Percentiles rank a stretch among this genome's conserved stretches.
phyloP scores from a whole-genome alignment of 495 filamentous ascomycete species.

The Durotheca rogersii region DNA sequence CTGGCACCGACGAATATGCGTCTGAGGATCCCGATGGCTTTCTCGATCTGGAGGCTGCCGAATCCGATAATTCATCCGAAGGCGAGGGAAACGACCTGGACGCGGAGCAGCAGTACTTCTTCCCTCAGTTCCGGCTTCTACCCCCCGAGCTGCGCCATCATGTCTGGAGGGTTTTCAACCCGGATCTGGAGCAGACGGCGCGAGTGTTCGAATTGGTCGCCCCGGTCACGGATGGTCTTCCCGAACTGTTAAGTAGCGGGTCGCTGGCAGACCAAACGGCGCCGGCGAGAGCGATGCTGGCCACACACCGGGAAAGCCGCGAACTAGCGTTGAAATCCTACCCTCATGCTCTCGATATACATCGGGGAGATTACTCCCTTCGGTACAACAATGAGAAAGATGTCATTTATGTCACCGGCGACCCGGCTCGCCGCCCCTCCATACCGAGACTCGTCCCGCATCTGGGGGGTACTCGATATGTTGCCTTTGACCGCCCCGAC shows the following conservation, averaged over 20 bases:
- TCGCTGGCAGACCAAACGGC: constrained; percentile 34
- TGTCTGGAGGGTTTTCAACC: constrained; percentile 46
- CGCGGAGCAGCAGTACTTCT: constrained; percentile 12
- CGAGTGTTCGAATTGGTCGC: constrained; percentile 29
- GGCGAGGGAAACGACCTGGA: constrained; percentile 6
- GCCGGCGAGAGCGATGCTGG: constrained; percentile 33
- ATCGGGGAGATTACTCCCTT: constrained; percentile 10
- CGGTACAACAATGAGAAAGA: constrained; percentile 40
- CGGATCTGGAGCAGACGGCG: constrained; percentile 32
- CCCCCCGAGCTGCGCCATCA: constrained; percentile 42
- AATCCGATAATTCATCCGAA: constrained; percentile 18
- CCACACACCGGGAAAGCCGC: constrained; percentile 40
- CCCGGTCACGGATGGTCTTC: background rate
- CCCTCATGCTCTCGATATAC: constrained; percentile 36
- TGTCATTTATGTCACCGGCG: constrained; percentile 23
- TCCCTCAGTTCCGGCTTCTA: constrained; percentile 42
- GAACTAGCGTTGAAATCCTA: constrained; percentile 32
- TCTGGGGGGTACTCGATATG: background rate
- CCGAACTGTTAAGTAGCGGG: constrained; percentile 12
- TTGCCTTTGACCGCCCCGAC: background rate
- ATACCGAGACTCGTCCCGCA: background rate
- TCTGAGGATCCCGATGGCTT: constrained; percentile 16
- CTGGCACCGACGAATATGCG: constrained; percentile 10
- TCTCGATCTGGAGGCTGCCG: constrained; percentile 35
- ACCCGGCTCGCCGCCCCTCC: background rate